A percentile compares a stretch with the other conserved stretches of the same genome.
These are phyloP conservation scores for Debaryomycetaceae sp. DNA, from an alignment of 1,139 yeast species.

Conservation along the genomic window DNA sequence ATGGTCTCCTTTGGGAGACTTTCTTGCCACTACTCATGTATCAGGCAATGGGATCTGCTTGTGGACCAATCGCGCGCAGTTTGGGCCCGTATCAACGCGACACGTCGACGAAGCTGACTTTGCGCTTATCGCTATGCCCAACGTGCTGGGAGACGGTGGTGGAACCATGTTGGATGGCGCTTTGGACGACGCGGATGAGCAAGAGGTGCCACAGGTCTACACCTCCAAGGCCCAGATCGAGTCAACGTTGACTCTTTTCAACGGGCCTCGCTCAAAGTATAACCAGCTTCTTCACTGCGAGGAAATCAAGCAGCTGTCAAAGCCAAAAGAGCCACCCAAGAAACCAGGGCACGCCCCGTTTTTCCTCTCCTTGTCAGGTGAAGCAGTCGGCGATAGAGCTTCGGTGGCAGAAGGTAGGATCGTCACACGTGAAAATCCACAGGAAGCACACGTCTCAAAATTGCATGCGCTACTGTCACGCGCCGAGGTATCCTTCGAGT, in stretches of 20 bases:
- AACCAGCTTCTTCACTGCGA: conserved; percentile 74
- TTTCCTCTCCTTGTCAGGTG: conserved; percentile 54
- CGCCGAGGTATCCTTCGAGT: conserved; percentile 42
- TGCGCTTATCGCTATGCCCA: conserved; percentile 50
- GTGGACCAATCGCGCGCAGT: conserved; percentile 91
- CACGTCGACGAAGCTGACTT: conserved; percentile 70
- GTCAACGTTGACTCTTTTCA: conserved; percentile 60
- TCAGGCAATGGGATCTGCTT: conserved; percentile 80
- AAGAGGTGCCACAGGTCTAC: conserved; percentile 26
- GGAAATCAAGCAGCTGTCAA: conserved; percentile 73
- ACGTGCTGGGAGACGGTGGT: conserved; percentile 79
- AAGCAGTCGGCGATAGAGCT: conserved; percentile 60
- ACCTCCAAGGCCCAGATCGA: conserved; percentile 56
- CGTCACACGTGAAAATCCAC: conserved; percentile 4
- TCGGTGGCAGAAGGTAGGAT: conserved; percentile 41
- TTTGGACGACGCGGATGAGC: conserved; percentile 24
- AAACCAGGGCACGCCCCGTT: conserved; percentile 84
- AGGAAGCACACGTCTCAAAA: conserved; percentile 11
- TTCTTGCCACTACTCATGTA: conserved; percentile 89
- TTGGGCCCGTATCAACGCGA: conserved; percentile 61
- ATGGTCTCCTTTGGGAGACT: conserved; percentile 83
- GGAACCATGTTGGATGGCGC: conserved; percentile 74
- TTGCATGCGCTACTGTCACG: conserved; percentile 18
- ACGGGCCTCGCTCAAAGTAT: conserved; percentile 70
- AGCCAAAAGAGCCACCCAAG: conserved; percentile 82